These are phyloP conservation scores for Tephrocybe sp. DNA, from an alignment of 768 basidiomycete species.

Conservation along the genomic window DNA sequence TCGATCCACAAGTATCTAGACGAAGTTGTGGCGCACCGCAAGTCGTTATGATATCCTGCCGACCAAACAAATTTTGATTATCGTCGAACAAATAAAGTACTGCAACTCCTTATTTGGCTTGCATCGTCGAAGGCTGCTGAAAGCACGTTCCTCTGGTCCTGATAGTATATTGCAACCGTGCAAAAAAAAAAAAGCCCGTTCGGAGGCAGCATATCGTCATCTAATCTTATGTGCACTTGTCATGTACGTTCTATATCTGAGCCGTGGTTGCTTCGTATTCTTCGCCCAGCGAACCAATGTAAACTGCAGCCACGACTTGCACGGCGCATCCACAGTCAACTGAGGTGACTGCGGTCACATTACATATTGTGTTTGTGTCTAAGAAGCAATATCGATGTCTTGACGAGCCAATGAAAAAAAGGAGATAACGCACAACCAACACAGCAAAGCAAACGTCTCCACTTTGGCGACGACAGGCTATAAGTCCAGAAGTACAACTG, in stretches of 20 bases:
- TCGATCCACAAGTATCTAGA: too few relatives aligned
- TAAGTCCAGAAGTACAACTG: slow-evolving; percentile 72
- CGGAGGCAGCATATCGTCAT: slow-evolving; percentile 69
- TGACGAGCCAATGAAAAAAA: neutral
- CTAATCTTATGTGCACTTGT: too few relatives aligned
- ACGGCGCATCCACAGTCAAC: slow-evolving; percentile 63
- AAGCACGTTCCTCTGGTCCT: too few relatives aligned
- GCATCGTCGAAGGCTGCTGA: too few relatives aligned
- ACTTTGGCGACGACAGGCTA: slow-evolving; percentile 51
- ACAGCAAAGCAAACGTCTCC: slow-evolving; percentile 58
- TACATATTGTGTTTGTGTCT: slow-evolving; percentile 47
- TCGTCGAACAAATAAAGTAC: too few relatives aligned
- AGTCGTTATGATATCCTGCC: too few relatives aligned
- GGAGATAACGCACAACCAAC: slow-evolving; percentile 49
- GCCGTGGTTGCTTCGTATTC: slow-evolving; percentile 28
- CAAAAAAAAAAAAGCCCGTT: slow-evolving; percentile 60
- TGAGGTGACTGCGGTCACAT: slow-evolving; percentile 43
- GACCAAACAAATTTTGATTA: too few relatives aligned
- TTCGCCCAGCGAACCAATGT: slow-evolving; percentile 32
- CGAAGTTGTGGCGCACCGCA: too few relatives aligned
- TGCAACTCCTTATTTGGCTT: too few relatives aligned
- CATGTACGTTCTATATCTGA: slow-evolving; percentile 26
- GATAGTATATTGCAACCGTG: slow-evolving; percentile 67
- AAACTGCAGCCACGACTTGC: slow-evolving; percentile 51
- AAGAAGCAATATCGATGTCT: neutral